phyloP scores from a whole-genome alignment of 2,329 filamentous ascomycete species.

The Cladosporium velox region DNA sequence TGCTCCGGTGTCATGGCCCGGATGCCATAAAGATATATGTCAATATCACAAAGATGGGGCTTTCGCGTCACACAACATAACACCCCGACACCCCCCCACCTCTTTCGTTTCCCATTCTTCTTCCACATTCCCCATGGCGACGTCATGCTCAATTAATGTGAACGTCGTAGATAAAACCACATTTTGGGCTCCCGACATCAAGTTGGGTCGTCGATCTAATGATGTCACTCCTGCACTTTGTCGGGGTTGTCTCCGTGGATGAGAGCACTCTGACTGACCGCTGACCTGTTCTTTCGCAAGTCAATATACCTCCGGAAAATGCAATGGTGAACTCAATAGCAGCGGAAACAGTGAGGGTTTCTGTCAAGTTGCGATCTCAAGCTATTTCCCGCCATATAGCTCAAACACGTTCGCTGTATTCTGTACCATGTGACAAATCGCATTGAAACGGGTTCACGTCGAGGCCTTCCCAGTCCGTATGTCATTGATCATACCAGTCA shows the following conservation, averaged over 20 bases:
- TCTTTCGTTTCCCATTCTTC: background rate
- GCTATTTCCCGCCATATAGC: no score
- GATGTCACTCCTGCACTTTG: background rate
- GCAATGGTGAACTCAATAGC: no score
- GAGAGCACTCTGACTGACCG: background rate
- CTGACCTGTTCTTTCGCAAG: background rate
- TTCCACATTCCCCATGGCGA: background rate
- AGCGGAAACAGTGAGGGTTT: no score
- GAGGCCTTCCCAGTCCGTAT: background rate
- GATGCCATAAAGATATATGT: background rate
- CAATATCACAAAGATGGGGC: background rate
- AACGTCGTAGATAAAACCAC: no score
- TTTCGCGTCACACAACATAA: background rate
- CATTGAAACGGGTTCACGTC: background rate
- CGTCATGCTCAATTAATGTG: background rate
- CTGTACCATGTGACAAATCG: background rate
- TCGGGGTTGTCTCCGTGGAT: background rate
- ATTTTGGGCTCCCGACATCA: background rate
- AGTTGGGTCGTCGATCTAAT: background rate
- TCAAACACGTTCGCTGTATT: background rate
- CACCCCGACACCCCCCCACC: background rate
- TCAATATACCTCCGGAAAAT: no score
- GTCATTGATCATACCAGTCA: slow-evolving; percentile 3
- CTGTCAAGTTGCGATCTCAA: no score
- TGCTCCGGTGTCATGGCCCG: background rate